These are phyloP conservation scores for Rhizophagus prolifer DNA, from an alignment of 192 early-diverging fungal species.

Conservation along the genomic window DNA sequence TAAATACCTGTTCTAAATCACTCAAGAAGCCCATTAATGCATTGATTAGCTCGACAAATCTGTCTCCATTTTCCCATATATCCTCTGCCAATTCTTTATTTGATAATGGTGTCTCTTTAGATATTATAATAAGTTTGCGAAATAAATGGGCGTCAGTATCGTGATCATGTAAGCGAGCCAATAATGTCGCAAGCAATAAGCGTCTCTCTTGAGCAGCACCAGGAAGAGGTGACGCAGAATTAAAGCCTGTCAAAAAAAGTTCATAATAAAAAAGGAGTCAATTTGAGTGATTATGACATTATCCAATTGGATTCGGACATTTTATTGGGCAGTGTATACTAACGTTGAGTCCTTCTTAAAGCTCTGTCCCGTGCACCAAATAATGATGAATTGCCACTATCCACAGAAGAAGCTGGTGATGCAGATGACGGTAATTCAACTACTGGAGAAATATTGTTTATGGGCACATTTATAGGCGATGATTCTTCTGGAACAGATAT, in stretches of 20 bases:
- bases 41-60: conserved; percentile 19
- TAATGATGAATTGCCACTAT: not conserved
- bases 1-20: conserved; percentile 20
- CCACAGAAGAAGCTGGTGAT: not conserved
- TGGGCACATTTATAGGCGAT: not conserved
- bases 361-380: conserved; percentile 17
- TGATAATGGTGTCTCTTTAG: conserved; percentile 14
- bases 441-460: too few species aligned
- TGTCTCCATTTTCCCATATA: conserved; percentile 27
- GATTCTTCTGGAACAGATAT: not conserved
- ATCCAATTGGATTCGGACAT: too few species aligned
- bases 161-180: conserved; percentile 13
- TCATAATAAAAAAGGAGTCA: not conserved
- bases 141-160: conserved; percentile 11
- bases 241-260: not conserved
- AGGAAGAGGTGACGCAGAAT: not conserved
- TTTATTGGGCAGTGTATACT: too few species aligned
- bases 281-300: too few species aligned
- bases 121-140: conserved; percentile 12
- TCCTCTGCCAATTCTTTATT: not conserved
- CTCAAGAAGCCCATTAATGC: conserved; percentile 18
- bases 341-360: conserved; percentile 2
- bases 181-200: conserved; percentile 14
- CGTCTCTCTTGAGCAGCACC: conserved; percentile 15
- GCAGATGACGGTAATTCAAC: not conserved